Conservation (phyloP, 164 flowering plant genomes). For the Taxillus chinensis region DNA sequence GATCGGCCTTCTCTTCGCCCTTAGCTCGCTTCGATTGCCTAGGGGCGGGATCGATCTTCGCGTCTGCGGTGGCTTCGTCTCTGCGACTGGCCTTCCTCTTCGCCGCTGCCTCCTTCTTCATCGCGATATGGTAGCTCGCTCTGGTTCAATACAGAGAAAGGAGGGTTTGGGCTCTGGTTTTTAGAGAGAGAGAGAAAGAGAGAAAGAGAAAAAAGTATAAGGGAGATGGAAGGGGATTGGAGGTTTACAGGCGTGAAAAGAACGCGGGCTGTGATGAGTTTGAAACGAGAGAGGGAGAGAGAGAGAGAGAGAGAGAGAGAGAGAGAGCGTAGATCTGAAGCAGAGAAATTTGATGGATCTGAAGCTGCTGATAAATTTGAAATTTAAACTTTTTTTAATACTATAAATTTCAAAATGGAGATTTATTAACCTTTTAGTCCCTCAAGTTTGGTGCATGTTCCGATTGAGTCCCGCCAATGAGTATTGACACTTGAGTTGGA, state of each 20-base stretch:
- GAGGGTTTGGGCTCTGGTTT: not conserved
- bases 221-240: constrained; percentile 6
- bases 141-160: not conserved
- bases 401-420: too few species aligned
- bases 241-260: constrained; percentile 9
- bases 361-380: too few species aligned
- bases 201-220: not conserved
- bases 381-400: too few species aligned
- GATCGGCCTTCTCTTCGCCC: too few species aligned
- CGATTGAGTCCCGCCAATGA: too few species aligned
- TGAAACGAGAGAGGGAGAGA: constrained; percentile 1
- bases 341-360: too few species aligned
- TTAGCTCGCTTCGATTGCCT: too few species aligned
- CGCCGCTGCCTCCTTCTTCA: constrained; percentile 33
- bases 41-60: constrained; percentile 3
- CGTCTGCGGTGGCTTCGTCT: constrained; percentile 15
- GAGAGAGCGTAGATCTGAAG: not conserved
- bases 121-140: not conserved
- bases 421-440: too few species aligned
- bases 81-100: constrained; percentile 32
- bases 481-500: too few species aligned
- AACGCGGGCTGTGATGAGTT: constrained; percentile 10
- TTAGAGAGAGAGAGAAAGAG: not conserved
- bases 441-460: too few species aligned
- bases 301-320: constrained; percentile 9